Evolutionary conservation across 2,329 filamentous ascomycete species (phyloP), one percentile per base, ranked within the genome.

Genomic region (Microcera coccophila): DNA sequence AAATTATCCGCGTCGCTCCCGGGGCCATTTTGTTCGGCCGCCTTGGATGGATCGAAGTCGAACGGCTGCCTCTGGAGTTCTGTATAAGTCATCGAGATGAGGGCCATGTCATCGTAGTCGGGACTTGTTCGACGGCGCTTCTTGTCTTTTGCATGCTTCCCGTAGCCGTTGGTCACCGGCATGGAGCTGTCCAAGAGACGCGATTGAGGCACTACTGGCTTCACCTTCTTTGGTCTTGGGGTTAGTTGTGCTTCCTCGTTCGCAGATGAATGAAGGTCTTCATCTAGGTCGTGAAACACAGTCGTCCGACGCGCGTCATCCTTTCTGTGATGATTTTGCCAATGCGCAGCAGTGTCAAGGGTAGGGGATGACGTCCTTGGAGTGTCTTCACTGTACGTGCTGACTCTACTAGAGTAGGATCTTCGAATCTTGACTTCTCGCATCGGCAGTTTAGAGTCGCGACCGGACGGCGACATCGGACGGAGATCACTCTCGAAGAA

Each of bases 41-140:
- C 67, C 40, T 71, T 69, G 36, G 74, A 66, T 3, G 78, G 78
- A 48, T 81, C 77, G 45, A 73, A 72, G 55, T 82, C 78, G 48
- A 82, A 82, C 1, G 71, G 67, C 51, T 82, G 74, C 3, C 65
- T 62, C 39, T 65, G 69, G 11, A 82, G 64, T 21, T 75, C 68
- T 3, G 67, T 50, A 57, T 73, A 81, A 33, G 67, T 67, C 78
- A 81, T 82, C 9, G 61, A 59, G 46, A 69, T 68, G n/a, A 82
- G 66, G 31, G 70, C 67, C 33, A 70, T 70, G 56, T 82, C 78
- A 47, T 80, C 75, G 49, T 82, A 82, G 56, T 82, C 78, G 21
- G 70, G 65, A 44, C 66, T 72, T 26, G 60, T 61, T 2, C 64
- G 68, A 12, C 69, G 67, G 24, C 75, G 72, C 41, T 71, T 73